phyloP scores from a whole-genome alignment of 345 rosid genomes.

The Gossypium ekmanianum region DNA sequence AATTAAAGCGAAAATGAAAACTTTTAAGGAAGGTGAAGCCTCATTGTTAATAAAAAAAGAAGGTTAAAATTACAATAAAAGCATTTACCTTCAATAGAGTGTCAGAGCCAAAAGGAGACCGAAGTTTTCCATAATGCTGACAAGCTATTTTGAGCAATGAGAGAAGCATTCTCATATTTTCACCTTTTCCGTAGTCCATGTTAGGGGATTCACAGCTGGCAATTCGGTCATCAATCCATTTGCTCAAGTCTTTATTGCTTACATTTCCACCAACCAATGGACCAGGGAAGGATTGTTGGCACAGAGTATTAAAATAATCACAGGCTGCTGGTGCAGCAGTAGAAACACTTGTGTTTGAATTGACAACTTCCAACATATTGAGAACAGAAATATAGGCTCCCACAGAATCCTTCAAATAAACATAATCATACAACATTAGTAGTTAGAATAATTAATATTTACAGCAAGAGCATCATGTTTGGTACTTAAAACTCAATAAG shows the following conservation, averaged over 20 bases:
- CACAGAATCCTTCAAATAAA: slow-evolving; percentile 48
- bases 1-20: neutral
- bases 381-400: slow-evolving; percentile 58
- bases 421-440: slow-evolving; percentile 29
- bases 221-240: slow-evolving; percentile 93
- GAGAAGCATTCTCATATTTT: slow-evolving; percentile 64
- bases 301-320: slow-evolving; percentile 64
- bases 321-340: slow-evolving; percentile 36
- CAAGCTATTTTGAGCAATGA: slow-evolving; percentile 86
- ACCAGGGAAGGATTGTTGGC: slow-evolving; percentile 80
- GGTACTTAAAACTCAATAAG: neutral
- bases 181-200: slow-evolving; percentile 56
- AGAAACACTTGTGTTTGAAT: slow-evolving; percentile 37
- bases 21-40: neutral
- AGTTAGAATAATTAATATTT: neutral
- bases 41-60: neutral
- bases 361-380: slow-evolving; percentile 71
- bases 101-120: slow-evolving; percentile 87
- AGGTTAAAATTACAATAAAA: neutral
- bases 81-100: slow-evolving; percentile 51
- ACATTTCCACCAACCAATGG: slow-evolving; percentile 94
- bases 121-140: slow-evolving; percentile 94
- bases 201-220: slow-evolving; percentile 50
- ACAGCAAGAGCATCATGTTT: neutral
- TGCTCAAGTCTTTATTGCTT: slow-evolving; percentile 83